Conservation (phyloP, 2,329 filamentous ascomycete genomes). For the Zelopaecilomyces penicillatus region DNA sequence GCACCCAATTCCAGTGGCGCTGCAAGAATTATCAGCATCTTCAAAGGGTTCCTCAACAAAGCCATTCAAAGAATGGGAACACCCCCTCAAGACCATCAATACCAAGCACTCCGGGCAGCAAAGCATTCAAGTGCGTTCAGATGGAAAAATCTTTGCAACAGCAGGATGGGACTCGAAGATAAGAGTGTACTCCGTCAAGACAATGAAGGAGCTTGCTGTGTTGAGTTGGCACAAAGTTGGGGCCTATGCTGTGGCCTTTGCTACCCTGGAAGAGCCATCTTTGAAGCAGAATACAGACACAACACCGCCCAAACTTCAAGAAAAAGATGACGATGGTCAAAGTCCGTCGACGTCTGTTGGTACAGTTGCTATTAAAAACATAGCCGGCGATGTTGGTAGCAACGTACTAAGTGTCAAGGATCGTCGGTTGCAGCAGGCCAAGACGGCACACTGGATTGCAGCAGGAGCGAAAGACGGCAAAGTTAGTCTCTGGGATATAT, state of each 20-base stretch:
- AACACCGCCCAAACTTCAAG: neutral
- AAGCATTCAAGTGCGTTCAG: conserved; percentile 64
- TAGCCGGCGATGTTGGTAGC: neutral
- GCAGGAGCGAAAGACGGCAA: conserved; percentile 92
- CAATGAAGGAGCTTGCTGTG: conserved; percentile 79
- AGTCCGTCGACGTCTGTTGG: neutral
- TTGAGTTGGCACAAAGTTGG: conserved; percentile 91
- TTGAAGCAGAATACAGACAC: neutral
- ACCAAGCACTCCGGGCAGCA: conserved; percentile 92
- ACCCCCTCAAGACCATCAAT: conserved; percentile 54
- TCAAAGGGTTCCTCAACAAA: conserved; percentile 5
- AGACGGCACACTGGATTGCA: conserved; percentile 76
- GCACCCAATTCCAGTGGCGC: conserved; percentile 52
- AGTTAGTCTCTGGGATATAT: conserved; percentile 92
- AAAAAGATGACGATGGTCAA: neutral
- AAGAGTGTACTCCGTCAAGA: conserved; percentile 72
- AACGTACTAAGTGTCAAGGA: conserved; percentile 42
- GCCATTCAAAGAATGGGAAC: conserved; percentile 24
- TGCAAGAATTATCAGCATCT: conserved; percentile 14
- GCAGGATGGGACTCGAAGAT: conserved; percentile 85
- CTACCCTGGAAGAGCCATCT: conserved; percentile 25
- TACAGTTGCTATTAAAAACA: neutral
- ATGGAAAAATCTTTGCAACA: conserved; percentile 77
- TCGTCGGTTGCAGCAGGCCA: conserved; percentile 54
- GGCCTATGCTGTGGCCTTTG: conserved; percentile 75